Evolutionary conservation across 805 yeast genomes (phyloP), one percentile per base, ranked within the genome.

Genomic region (Kluyveromyces siamensis): DNA sequence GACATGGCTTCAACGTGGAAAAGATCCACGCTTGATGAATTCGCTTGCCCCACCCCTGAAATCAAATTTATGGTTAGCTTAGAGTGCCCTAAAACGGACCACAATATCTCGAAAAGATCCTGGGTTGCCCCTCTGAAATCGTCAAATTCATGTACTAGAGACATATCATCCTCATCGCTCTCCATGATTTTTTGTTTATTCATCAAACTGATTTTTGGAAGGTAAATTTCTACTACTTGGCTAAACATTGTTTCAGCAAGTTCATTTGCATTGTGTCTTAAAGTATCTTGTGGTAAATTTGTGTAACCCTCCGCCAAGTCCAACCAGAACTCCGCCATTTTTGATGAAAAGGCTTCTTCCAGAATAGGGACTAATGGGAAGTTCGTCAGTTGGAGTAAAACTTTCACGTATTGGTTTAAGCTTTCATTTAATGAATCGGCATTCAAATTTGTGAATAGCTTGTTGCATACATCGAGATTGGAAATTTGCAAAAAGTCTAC

Each of bases 81-180:
- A 41, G 58, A 60, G 47, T 66, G 62, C 37, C 85, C 87, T 37
- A 87, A 71, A 6, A 86, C 70, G 0, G 88, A 77, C 69, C 83
- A 87, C 1, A 83, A 65, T 0, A 79, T 71, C 48, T 88, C 93
- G 53, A 87, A 77, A 37, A 90, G 72, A 55, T 93, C 98, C 1
- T 83, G 76, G 9, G 84, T 83, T 52, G 84, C 91, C 33, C 78
- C 68, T 55, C 97, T 74, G 63, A 80, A 91, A 25, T 79, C 74
- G 19, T 67, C 65, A 57, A 89, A 87, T 54, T 84, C 95, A 48
- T 63, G 61, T 4, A 62, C 25, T 13, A 54, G 44, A 7, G 62
- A 48, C 8, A 49, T 59, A 19, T 58, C 58, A 16, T 55, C 57
- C 2, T 62, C 62, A 8, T 58, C 57, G 6, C 63, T 59, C 37